phyloP scores from a whole-genome alignment of 2,329 filamentous ascomycete species.

The Hypoxylon sp. region DNA sequence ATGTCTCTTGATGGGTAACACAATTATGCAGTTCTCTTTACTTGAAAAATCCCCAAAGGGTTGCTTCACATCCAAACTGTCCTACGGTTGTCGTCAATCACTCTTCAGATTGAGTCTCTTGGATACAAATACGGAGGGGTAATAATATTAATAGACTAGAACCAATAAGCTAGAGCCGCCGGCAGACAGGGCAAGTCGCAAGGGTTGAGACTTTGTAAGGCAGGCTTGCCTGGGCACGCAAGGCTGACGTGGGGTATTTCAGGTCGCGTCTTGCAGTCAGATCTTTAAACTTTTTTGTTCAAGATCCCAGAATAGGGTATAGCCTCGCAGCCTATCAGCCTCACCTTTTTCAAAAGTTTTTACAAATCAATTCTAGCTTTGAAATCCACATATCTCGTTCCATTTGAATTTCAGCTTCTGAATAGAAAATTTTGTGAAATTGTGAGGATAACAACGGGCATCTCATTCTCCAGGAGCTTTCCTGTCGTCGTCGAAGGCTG shows the following conservation, averaged over 20 bases:
- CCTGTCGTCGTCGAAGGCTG: background rate
- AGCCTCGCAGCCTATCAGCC: conserved; percentile 34
- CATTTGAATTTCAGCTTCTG: background rate
- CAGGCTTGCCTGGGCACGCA: conserved; percentile 31
- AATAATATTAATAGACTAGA: conserved; percentile 20
- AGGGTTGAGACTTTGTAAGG: conserved; percentile 16
- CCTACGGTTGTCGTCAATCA: background rate
- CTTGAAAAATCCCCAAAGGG: background rate
- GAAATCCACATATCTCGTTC: conserved; percentile 6
- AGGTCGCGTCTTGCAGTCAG: conserved; percentile 31
- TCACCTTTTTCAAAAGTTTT: conserved; percentile 21
- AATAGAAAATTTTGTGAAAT: background rate
- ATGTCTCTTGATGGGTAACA: conserved; percentile 21
- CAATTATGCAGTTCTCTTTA: conserved; percentile 13
- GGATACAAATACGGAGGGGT: conserved; percentile 21
- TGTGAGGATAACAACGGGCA: background rate
- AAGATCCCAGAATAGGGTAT: conserved; percentile 15
- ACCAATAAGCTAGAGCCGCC: conserved; percentile 31
- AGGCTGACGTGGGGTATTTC: conserved; percentile 43
- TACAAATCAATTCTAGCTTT: background rate
- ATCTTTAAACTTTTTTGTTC: conserved; percentile 37
- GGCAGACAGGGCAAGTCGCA: conserved; percentile 21
- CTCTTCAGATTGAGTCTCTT: background rate
- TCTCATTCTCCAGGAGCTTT: background rate
- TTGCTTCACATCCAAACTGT: conserved; percentile 6